Evolutionary conservation across 2,329 filamentous ascomycete species (phyloP), one percentile per base, ranked within the genome.

Genomic region (Colletotrichum sp.): DNA sequence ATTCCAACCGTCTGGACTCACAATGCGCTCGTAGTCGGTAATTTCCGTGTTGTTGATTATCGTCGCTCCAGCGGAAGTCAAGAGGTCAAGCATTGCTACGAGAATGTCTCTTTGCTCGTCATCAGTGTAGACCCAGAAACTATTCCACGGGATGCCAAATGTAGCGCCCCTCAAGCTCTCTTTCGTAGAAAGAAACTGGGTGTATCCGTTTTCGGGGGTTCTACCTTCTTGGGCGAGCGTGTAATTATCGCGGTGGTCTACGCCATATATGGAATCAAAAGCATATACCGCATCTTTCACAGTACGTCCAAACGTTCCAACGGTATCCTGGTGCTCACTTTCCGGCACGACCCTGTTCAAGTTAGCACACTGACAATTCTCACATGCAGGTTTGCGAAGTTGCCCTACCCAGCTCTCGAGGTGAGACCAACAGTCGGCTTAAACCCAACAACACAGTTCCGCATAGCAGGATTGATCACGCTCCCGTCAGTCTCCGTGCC

Each of bases 371-470:
- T 5, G 2, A 12, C 9, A 13, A 13, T 8, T 7, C 6, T 5
- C 32, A 22, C 0, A 28, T 7, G 1, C 22, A 12, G 8, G 5
- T 1, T 44, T 10, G 2, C 9, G 5, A 7, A 3, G 6, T n/a
- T 7, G 18, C 8, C 22, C 64, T 59, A 75, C 34, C 89, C 91
- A 24, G 85, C 87, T 18, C 93, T 86, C 10, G 93, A 95, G 0
- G 93, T 95, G 67, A 95, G 83, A 0, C 94, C 94, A 8, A 95
- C 92, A 2, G 93, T 95, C 2, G 94, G 93, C 84, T 95, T 96
- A 82, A 96, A 90, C 5, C 94, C 94, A 3, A 95, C 93, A 3
- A 96, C 81, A 3, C 88, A 89, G 80, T 94, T 95, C 6, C 93
- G 86, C 81, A 93, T 90, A 1, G 94, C 93, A 1, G 94, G 94